Conservation (phyloP, 371 early-diverging fungal genomes). For the Spiromyces aspiralis region DNA sequence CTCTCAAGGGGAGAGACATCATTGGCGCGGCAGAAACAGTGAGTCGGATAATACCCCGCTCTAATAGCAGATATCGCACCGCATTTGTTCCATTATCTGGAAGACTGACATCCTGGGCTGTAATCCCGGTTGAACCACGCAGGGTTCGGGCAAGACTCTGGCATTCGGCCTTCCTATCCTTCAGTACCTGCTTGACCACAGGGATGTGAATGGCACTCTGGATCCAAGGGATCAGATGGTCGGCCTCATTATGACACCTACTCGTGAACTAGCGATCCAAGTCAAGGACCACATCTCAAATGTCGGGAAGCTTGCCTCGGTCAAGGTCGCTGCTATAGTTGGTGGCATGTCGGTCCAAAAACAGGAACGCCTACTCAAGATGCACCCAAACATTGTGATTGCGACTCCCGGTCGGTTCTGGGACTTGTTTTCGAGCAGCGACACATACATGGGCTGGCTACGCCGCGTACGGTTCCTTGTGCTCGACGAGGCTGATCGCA, state of each 20-base stretch:
- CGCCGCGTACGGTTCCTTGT: conserved; percentile 47
- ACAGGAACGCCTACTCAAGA: conserved; percentile 57
- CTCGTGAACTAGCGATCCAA: conserved; percentile 86
- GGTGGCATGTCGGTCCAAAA: conserved; percentile 91
- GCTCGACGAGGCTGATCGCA: conserved; percentile 97
- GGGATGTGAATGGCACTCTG: conserved; percentile 19
- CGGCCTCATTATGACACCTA: conserved; percentile 68
- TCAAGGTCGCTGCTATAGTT: conserved; percentile 53
- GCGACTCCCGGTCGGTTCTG: conserved; percentile 97
- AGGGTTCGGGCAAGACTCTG: conserved; percentile 88
- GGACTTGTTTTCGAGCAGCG: conserved; percentile 67
- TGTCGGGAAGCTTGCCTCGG: conserved; percentile 11
- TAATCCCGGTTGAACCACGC: no score
- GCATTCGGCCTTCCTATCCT: conserved; percentile 84
- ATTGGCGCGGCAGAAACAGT: conserved; percentile 94
- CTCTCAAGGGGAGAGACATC: conserved; percentile 63
- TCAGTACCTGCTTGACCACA: conserved; percentile 33
- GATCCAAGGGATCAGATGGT: conserved; percentile 20
- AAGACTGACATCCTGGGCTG: not conserved
- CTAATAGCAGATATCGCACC: not conserved
- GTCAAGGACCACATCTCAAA: conserved; percentile 50
- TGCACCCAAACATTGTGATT: conserved; percentile 70
- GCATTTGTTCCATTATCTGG: not conserved
- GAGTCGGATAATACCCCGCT: conserved; percentile 13
- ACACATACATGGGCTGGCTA: conserved; percentile 12